phyloP scores from a whole-genome alignment of 176 grass and related monocot genomes.

The Oryza punctata region DNA sequence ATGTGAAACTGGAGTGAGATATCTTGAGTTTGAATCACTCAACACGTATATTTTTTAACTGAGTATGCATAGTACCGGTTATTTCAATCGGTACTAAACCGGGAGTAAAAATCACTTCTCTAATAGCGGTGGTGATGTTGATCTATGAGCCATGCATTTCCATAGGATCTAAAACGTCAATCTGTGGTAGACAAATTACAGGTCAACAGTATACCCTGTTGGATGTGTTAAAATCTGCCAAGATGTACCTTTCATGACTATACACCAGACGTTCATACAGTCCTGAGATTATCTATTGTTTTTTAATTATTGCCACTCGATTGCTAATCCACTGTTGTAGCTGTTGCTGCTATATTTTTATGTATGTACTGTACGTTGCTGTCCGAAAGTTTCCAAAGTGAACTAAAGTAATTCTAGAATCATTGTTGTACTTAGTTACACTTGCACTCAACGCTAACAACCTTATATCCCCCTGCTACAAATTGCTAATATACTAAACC shows the following conservation, averaged over 20 bases:
- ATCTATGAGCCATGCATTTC: constrained; percentile 6
- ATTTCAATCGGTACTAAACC: too few species aligned
- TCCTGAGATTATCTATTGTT: neutral
- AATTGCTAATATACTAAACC: neutral
- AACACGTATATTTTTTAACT: too few species aligned
- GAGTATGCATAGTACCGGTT: too few species aligned
- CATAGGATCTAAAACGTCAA: constrained; percentile 9
- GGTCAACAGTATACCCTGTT: constrained; percentile 14
- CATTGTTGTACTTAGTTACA: neutral
- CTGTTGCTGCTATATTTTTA: neutral
- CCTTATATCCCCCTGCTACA: constrained; percentile 6
- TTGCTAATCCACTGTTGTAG: neutral
- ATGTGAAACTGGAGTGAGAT: too few species aligned
- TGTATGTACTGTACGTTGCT: neutral
- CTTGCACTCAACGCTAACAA: neutral
- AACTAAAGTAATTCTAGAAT: neutral
- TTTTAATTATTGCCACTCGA: neutral
- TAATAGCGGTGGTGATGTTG: constrained; percentile 5
- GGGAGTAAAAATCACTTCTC: too few species aligned
- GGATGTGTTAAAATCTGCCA: neutral
- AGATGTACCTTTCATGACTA: constrained; percentile 34
- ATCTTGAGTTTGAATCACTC: too few species aligned
- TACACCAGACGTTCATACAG: neutral
- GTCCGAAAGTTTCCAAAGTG: neutral
- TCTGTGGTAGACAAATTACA: constrained; percentile 27